Percentiles rank a stretch among this genome's conserved stretches.
phyloP scores from a whole-genome alignment of 2,329 filamentous ascomycete genomes.

The Verticillium dahliae region DNA sequence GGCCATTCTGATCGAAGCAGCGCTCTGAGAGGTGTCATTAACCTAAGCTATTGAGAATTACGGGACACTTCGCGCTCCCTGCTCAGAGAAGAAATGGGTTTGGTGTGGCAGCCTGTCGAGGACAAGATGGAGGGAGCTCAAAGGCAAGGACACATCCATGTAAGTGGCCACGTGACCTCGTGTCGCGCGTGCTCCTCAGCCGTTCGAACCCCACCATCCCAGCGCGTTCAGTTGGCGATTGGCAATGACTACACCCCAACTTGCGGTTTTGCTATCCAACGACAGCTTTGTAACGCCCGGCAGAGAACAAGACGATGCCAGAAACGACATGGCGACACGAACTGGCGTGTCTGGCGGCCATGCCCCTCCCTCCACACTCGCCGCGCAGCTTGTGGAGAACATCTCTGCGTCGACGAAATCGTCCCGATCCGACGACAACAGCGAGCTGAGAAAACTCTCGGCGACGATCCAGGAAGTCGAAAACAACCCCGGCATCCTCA shows the following conservation, averaged over 20 bases:
- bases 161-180: neutral
- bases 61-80: too few relatives aligned
- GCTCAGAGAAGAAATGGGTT: too few relatives aligned
- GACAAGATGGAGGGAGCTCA: too few relatives aligned
- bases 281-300: neutral
- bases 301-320: neutral
- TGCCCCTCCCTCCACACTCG: constrained; percentile 71
- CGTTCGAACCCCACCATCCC: neutral
- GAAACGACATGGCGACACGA: constrained; percentile 7
- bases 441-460: constrained; percentile 68
- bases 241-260: neutral
- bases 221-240: neutral
- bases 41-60: too few relatives aligned
- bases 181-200: neutral
- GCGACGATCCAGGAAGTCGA: constrained; percentile 48
- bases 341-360: constrained; percentile 12
- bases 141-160: too few relatives aligned
- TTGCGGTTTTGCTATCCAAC: neutral
- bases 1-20: too few relatives aligned
- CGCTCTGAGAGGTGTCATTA: too few relatives aligned
- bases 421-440: constrained; percentile 58
- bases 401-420: constrained; percentile 60
- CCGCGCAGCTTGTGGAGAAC: constrained; percentile 80
- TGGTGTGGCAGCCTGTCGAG: too few relatives aligned
- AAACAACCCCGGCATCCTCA: constrained; percentile 45